A percentile compares a stretch with the other conserved stretches of the same genome.
phyloP scores from a whole-genome alignment of 768 basidiomycete genomes.

The Boletus tomentosulus region DNA sequence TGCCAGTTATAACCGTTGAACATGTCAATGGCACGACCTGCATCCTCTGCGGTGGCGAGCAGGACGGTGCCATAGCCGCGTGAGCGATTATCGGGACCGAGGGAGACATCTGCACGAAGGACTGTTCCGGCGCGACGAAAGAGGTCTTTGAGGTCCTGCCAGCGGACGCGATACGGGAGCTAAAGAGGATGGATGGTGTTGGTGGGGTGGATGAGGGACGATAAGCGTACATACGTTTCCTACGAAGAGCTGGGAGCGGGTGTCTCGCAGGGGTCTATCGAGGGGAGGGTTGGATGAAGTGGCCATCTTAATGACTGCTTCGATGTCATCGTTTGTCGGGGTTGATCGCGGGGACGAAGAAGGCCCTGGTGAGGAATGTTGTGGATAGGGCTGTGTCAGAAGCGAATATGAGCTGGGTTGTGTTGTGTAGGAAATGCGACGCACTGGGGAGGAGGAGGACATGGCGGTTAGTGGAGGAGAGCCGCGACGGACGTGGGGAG shows the following conservation, averaged over 20 bases:
- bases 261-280: slow-evolving; percentile 66
- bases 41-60: slow-evolving; percentile 91
- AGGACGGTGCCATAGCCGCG: slow-evolving; percentile 94
- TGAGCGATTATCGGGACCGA: slow-evolving; percentile 86
- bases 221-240: slow-evolving; percentile 68
- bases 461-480: slow-evolving; percentile 2
- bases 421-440: neutral
- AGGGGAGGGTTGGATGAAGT: slow-evolving; percentile 60
- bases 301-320: slow-evolving; percentile 89
- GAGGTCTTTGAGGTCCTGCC: slow-evolving; percentile 99
- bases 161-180: slow-evolving; percentile 95
- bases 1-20: slow-evolving; percentile 99
- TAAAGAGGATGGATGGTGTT: slow-evolving; percentile 27
- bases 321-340: slow-evolving; percentile 81
- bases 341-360: slow-evolving; percentile 14
- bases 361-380: slow-evolving; percentile 5
- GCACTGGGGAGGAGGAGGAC: slow-evolving; percentile 10
- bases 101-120: slow-evolving; percentile 70
- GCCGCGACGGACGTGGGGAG: neutral
- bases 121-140: slow-evolving; percentile 94
- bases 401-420: neutral
- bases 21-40: slow-evolving; percentile 89
- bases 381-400: slow-evolving; percentile 9
- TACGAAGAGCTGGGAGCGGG: slow-evolving; percentile 92
- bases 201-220: neutral